Conservation (phyloP, 495 filamentous ascomycete species). For the Umbilicaria muhlenbergii region DNA sequence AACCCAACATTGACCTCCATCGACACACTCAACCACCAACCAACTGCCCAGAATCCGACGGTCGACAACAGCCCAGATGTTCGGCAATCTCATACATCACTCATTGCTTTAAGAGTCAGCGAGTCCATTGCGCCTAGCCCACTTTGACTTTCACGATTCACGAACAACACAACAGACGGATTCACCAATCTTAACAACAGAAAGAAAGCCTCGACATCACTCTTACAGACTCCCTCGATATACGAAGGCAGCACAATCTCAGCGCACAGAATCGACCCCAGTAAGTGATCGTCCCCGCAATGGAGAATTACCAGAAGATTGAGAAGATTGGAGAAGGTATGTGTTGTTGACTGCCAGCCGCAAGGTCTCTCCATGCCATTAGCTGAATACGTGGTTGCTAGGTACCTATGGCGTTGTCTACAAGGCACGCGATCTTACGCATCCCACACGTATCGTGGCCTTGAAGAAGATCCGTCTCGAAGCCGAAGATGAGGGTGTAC, state of each 20-base stretch:
- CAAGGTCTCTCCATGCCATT: not conserved
- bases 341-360: not conserved
- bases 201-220: not conserved
- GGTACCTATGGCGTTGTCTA: constrained; percentile 90
- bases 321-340: constrained; percentile 98
- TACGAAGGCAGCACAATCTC: not conserved
- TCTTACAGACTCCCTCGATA: not conserved
- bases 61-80: not conserved
- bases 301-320: constrained; percentile 99
- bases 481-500: constrained; percentile 93
- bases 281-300: constrained; percentile 20
- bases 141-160: too few relatives aligned
- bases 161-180: too few relatives aligned
- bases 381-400: constrained; percentile 17
- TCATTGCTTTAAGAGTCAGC: too few relatives aligned
- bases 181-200: constrained; percentile 3
- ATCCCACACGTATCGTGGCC: constrained; percentile 71
- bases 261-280: not conserved
- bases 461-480: constrained; percentile 98
- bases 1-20: too few relatives aligned
- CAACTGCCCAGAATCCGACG: constrained; percentile 3
- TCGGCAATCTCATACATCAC: too few relatives aligned
- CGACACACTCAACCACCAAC: constrained; percentile 2
- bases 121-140: too few relatives aligned
- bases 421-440: constrained; percentile 70